A percentile compares a stretch with the other conserved stretches of the same genome.
Evolutionary conservation across 2,329 filamentous ascomycete species (phyloP).

Genomic region (Colletotrichum sp.): DNA sequence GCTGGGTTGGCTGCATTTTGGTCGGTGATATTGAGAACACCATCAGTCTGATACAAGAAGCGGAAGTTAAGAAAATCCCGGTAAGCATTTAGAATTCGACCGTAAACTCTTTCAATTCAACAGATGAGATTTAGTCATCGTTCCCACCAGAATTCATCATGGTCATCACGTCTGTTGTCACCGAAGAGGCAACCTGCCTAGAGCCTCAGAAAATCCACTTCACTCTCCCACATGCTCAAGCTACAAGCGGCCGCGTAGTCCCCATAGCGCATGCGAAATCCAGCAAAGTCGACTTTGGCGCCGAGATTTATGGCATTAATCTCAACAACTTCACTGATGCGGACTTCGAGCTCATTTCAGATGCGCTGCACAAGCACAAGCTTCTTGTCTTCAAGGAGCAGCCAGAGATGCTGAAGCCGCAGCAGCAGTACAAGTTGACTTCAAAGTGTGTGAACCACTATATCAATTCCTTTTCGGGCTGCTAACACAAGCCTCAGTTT

Average conservation of each 20-base stretch:
- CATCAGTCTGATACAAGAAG: not conserved
- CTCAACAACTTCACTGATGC: not conserved
- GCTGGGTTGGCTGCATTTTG: not conserved
- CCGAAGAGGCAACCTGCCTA: not conserved
- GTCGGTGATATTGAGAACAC: not conserved
- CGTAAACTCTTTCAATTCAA: not conserved
- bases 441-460: not conserved
- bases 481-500: not conserved
- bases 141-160: not conserved
- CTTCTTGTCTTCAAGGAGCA: not conserved
- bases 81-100: not conserved
- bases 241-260: not conserved
- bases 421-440: not conserved
- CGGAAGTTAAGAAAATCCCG: not conserved
- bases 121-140: not conserved
- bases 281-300: not conserved
- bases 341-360: not conserved
- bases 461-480: rapidly evolving
- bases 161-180: not conserved
- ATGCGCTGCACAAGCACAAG: not conserved
- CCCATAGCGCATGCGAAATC: not conserved
- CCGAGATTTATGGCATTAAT: not conserved
- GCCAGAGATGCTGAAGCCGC: not conserved
- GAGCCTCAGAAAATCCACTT: not conserved
- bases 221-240: not conserved